A percentile compares a stretch with the other conserved stretches of the same genome.
Evolutionary conservation across 805 yeast species (phyloP).

Genomic region (Yarrowia divulgata): DNA sequence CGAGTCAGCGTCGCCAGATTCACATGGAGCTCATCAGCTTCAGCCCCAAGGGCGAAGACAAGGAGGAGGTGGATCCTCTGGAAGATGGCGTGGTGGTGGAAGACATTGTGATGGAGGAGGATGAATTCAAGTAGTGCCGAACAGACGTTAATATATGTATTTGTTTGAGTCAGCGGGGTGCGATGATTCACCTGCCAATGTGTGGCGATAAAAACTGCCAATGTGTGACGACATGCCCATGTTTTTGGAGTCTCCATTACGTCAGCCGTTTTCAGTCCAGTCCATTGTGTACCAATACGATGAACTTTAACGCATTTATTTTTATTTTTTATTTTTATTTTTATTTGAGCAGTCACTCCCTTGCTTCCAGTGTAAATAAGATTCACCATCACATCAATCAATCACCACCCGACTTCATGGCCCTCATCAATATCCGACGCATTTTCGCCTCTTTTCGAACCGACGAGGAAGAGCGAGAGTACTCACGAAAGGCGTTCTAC

Average conservation of each 20-base stretch:
- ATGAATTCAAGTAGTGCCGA: not conserved
- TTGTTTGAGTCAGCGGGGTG: too few relatives aligned
- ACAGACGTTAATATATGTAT: constrained; percentile 12
- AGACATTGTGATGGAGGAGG: constrained; percentile 23
- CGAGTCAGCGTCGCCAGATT: constrained; percentile 47
- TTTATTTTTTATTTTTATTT: too few relatives aligned
- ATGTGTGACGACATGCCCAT: too few relatives aligned
- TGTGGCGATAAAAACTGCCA: too few relatives aligned
- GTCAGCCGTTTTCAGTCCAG: too few relatives aligned
- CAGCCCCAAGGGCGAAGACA: constrained; percentile 44
- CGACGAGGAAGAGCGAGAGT: constrained; percentile 81
- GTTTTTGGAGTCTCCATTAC: too few relatives aligned
- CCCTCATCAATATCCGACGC: constrained; percentile 75
- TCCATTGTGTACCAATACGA: too few relatives aligned
- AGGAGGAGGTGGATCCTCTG: constrained; percentile 29
- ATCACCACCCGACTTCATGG: constrained; percentile 48
- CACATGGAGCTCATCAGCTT: constrained; percentile 53
- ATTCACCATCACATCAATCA: not conserved
- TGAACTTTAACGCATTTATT: too few relatives aligned
- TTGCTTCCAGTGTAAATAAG: not conserved
- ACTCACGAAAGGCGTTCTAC: constrained; percentile 71
- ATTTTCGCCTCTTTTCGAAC: constrained; percentile 83
- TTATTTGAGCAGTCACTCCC: too few relatives aligned
- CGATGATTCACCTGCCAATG: too few relatives aligned
- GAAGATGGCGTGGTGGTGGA: constrained; percentile 20